These are phyloP conservation scores for Desmodesmus armatus DNA, from an alignment of 139 green algal species.

Conservation along the genomic window DNA sequence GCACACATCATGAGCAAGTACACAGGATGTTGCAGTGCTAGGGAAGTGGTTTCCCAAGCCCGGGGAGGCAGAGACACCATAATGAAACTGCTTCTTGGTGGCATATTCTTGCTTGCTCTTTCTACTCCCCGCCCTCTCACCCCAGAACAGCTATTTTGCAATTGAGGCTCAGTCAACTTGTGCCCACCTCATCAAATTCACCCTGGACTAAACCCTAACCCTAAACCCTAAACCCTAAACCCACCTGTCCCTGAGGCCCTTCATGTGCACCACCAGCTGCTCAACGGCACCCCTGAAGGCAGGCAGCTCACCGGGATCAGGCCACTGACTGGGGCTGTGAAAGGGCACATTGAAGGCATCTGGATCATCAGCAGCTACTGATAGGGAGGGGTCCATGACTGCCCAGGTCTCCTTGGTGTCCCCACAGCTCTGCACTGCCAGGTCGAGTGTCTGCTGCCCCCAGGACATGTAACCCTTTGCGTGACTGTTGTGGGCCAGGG, in stretches of 20 bases:
- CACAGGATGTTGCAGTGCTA: too few species aligned
- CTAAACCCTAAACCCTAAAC: too few species aligned
- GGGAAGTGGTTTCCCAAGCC: too few species aligned
- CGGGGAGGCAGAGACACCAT: too few species aligned
- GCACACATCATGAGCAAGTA: too few species aligned
- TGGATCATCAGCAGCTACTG: not conserved
- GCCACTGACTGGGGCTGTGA: constrained; percentile 8
- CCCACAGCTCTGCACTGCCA: not conserved
- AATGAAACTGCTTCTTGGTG: too few species aligned
- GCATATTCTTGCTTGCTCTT: too few species aligned
- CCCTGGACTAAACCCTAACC: too few species aligned
- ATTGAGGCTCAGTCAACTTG: too few species aligned
- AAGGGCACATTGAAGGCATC: not conserved
- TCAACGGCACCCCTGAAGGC: not conserved
- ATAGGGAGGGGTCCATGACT: not conserved
- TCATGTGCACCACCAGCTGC: not conserved
- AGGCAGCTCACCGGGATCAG: not conserved
- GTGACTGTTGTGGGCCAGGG: not conserved
- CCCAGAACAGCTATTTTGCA: too few species aligned
- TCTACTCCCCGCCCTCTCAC: too few species aligned
- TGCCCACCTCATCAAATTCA: too few species aligned
- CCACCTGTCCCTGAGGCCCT: not conserved
- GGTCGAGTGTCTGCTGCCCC: not conserved
- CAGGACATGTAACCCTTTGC: not conserved
- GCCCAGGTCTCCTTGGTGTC: constrained; percentile 8